Conservation (phyloP, 108 stramenopile species). For the Skeletonema costatum region DNA sequence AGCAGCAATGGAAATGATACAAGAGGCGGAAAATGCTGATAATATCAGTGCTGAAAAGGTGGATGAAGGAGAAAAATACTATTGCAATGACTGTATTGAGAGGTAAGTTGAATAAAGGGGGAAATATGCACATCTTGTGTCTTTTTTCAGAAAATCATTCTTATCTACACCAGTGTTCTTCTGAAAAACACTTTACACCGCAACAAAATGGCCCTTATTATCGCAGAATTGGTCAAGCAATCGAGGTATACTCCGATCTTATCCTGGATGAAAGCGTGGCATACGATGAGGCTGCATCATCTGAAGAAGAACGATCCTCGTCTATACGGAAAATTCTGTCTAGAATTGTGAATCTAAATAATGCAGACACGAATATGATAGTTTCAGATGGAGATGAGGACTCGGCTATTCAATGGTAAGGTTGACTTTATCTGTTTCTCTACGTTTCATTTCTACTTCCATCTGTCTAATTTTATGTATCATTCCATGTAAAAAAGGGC, state of each 20-base stretch:
- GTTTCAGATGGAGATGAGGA: slow-evolving; percentile 11
- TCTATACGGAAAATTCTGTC: slow-evolving; percentile 16
- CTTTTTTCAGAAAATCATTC: neutral
- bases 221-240: slow-evolving; percentile 22
- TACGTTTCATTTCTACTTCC: neutral
- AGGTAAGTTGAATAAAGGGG: slow-evolving; percentile 5
- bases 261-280: slow-evolving; percentile 22
- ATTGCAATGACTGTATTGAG: slow-evolving; percentile 16
- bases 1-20: slow-evolving; percentile 3
- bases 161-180: neutral
- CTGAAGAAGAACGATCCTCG: slow-evolving; percentile 27
- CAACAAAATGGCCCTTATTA: neutral
- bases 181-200: neutral
- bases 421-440: neutral
- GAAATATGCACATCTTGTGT: neutral
- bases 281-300: slow-evolving; percentile 37
- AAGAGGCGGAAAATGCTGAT: neutral
- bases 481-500: slow-evolving; percentile 2
- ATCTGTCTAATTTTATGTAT: neutral
- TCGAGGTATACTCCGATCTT: slow-evolving; percentile 22
- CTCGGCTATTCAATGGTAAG: slow-evolving; percentile 32
- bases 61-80: neutral
- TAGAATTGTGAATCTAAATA: slow-evolving; percentile 13
- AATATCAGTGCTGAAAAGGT: neutral
- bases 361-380: slow-evolving; percentile 2